Evolutionary conservation across 345 rosid species (phyloP), one percentile per base, ranked within the genome.

Genomic region (Bruguiera parviflora): DNA sequence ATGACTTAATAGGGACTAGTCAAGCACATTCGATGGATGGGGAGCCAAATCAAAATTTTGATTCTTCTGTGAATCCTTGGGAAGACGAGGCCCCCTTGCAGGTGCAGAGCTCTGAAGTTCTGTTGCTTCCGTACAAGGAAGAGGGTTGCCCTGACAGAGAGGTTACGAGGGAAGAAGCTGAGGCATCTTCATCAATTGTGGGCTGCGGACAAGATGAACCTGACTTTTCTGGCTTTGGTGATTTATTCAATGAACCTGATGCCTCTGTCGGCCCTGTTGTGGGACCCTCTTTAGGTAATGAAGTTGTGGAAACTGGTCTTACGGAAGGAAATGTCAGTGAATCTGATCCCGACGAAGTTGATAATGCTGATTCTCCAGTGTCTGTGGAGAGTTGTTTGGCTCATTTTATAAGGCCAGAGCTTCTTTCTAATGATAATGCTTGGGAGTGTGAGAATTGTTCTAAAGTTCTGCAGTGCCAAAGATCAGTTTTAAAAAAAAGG

Each of bases 361-460:
- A 90, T 84, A 73, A 96, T 78, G 77, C 92, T 24, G 84, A 85
- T 81, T 86, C 95, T 71, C 92, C 95, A 0, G 96, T 92, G 69
- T 90, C 98, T 58, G 82, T 96, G 4, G 99, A 92, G 81, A 89
- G 96, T 61, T 96, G 98, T 73, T 88, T 96, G 83, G 75, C 85
- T 76, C 92, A 86, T 78, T 92, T 89, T 72, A 80, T 89, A 62
- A 87, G 89, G 81, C 87, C 88, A 61, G 99, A 96, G 78, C 81
- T 90, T 75, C 90, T 96, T 68, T 83, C 86, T 19, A 79, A 88
- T 71, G 97, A 92, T 80, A 90, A 96, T 81, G 98, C 98, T 77
- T 96, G 99, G 98, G 79, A 90, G 58, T 96, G 98, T 77, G 96
- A 92, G 76, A 87, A 88, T 67, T 96, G 99, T 79, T 85, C 89